Evolutionary conservation across 2,329 filamentous ascomycete genomes (phyloP), one percentile per base, ranked within the genome.

Genomic region (Epichloe uncinata): DNA sequence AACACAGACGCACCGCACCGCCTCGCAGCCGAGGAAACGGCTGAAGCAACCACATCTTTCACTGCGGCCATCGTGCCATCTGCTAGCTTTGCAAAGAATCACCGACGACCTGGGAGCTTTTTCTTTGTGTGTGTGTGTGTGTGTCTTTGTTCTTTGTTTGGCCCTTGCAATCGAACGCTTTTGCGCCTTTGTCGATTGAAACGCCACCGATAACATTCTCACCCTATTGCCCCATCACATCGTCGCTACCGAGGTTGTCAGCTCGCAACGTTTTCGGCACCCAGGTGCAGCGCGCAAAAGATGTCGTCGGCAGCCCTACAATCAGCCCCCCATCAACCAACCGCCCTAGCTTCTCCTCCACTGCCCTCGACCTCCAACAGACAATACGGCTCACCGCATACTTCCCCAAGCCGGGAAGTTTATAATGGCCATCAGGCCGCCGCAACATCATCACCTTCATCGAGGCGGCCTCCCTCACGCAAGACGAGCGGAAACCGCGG

Each of bases 291-390:
- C 56, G 57, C 59, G 57, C n/a, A 8, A 53, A 66, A 61, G 51
- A 68, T 66, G 65, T 66, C 62, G 68, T 80, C 77, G 66, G 77
- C 80, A 71, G 76, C 76, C 59, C 69, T 84, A 63, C 81, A 84
- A 66, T 69, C 77, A 56, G 68, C 73, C 62, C 71, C 71, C 58
- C 76, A 78, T 64, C 75, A 77, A 62, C 73, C 75, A 61, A 67
- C 70, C 54, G 68, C 70, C 55, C 63, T 74, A 57, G 66, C 71
- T 50, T 69, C 72, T 53, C 71, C 73, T 56, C 71, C 75, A 55
- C 67, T 77, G 54, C 64, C 71, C 42, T 68, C 76, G 55, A 63
- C 73, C 34, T 67, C 72, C 47, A 71, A 66, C 59, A 72, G 71
- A 55, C 74, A 75, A 54, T 78, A 79, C 64, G 67, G 73, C 56